Evolutionary conservation across 352 stramenopile genomes (phyloP), one percentile per base, ranked within the genome.

Genomic region (Globisporangium cystogenes): DNA sequence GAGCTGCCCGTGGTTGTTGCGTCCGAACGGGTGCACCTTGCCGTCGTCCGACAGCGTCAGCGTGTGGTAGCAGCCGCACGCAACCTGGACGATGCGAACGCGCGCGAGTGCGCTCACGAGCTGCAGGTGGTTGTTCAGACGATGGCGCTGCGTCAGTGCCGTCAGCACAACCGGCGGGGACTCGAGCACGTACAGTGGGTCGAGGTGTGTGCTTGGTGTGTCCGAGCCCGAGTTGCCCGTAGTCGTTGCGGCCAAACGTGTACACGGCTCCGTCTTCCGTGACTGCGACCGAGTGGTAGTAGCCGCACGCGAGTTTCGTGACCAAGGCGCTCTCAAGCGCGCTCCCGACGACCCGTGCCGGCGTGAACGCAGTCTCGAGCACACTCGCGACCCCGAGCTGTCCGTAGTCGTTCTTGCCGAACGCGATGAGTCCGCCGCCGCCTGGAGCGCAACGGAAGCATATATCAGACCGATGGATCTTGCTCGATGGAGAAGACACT

Each of bases 1-100:
- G 35, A 98, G 74, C 41, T 98, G 92, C 1, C 92, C 92, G 63
- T 98, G 91, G 53, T 98, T 97, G 62, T 98, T 98, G 31, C 91
- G 71, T 23, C 92, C 92, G 64, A 96, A 98, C 20, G 96, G 91
- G 52, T 91, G 94, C 39, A 96, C 84, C 58, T 87, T 88, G 10
- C 84, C 86, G 31, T 92, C 75, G n/a, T 90, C 79, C 16, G 79
- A 90, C 29, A 95, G 75, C 3, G 73, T 56, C 12, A 96, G 70
- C 23, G 81, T 96, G 66, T 96, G 86, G 48, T 94, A 95, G 61
- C 82, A 93, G 20, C 86, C 86, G 27, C 84, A 95, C 26, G 84
- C 73, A 20, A 92, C 74, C 33, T 89, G 74, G n/a, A 77, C 62
- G 47, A 93, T 78, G 14, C 70, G 74, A 24, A 85, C 62, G 3